Evolutionary conservation across 1,284 basidiomycete genomes (phyloP), one percentile per base, ranked within the genome.

Genomic region (Cryptococcus amylolentus): DNA sequence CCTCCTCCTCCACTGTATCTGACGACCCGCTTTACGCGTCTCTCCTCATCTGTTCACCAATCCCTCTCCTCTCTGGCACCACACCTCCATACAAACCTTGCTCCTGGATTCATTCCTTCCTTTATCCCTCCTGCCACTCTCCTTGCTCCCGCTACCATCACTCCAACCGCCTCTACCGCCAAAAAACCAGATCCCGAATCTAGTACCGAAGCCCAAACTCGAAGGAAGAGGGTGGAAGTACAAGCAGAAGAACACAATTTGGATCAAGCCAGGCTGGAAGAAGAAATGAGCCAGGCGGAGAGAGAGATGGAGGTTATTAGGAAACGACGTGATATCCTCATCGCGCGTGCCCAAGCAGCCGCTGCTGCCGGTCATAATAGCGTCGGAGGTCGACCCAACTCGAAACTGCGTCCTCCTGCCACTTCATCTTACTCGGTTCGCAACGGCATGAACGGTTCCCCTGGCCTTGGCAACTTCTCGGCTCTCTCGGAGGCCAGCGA

Each of bases 241-340:
- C 20, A n/a, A 18, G 20, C 16, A n/a, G 41, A 42, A 42, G 41
- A 42, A 8, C 41, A n/a, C 10, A 42, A 42, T 42, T 16, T 23
- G 41, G 26, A 18, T 31, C 26, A 39, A 26, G 31, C 28, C 10
- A 51, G 56, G 50, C 35, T 20, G 46, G 23, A 47, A 7, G 55
- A 56, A 40, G 65, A 62, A 26, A 57, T 61, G 52, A 56, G 64
- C 2, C 60, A 63, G 12, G 72, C 71, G 2, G 73, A 76, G 62
- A 61, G 59, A 49, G 73, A 76, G 40, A 76, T 76, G 73, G 67
- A 70, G 45, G 49, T 69, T 10, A 73, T 76, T n/a, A 60, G 70
- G 2, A 61, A 62, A 39, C 59, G 73, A 3, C 55, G 73, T 16
- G 66, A 71, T 43, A 64, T 60, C 18, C 62, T 76, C 23, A 74